Percentiles rank a stretch among this genome's conserved stretches.
Conservation (phyloP, 202 grass and related monocot genomes). For the Eragrostis tef region DNA sequence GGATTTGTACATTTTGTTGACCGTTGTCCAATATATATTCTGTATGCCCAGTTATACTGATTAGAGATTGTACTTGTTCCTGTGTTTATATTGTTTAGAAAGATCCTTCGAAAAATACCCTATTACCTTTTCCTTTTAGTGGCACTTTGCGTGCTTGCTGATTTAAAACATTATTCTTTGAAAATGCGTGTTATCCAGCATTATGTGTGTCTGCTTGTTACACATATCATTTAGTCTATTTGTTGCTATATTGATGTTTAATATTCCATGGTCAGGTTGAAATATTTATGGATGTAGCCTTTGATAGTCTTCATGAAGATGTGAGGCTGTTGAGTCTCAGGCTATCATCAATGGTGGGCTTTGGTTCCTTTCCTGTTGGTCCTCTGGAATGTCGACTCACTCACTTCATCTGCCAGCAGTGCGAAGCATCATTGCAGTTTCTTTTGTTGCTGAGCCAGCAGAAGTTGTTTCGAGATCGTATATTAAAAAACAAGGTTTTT, state of each 20-base stretch:
- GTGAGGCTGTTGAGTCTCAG: constrained; percentile 62
- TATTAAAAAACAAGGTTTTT: constrained; percentile 80
- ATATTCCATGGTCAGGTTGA: constrained; percentile 71
- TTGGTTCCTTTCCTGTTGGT: constrained; percentile 45
- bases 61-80: constrained; percentile 15
- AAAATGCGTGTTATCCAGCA: constrained; percentile 7
- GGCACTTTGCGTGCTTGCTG: background rate
- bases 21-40: background rate
- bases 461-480: constrained; percentile 81
- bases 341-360: constrained; percentile 58
- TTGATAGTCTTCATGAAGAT: constrained; percentile 85
- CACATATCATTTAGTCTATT: constrained; percentile 22
- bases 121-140: background rate
- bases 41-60: background rate
- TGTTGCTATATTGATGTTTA: constrained; percentile 34
- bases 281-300: constrained; percentile 89
- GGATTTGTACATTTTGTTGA: constrained; percentile 2
- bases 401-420: constrained; percentile 86
- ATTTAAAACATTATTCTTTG: constrained; percentile 6
- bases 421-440: constrained; percentile 90
- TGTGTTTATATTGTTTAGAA: constrained; percentile 31
- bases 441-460: constrained; percentile 90
- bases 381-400: constrained; percentile 53
- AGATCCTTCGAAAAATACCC: background rate
- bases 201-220: constrained; percentile 26